phyloP scores from a whole-genome alignment of 169 alveolate species.

The Plasmodium cynomolgi region DNA sequence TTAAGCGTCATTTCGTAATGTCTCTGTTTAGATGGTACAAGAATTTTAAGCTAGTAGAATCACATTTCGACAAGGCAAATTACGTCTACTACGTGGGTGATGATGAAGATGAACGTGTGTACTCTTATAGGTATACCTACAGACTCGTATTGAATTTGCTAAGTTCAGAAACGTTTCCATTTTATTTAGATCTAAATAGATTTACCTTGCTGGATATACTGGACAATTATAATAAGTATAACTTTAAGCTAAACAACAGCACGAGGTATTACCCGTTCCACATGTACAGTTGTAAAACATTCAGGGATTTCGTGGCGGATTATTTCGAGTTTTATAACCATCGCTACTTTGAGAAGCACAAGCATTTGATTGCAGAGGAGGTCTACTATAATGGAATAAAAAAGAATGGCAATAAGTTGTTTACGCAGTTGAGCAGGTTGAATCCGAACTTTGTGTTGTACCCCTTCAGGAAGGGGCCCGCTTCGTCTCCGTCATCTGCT shows the following conservation, averaged over 20 bases:
- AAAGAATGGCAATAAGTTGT: background rate
- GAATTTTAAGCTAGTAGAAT: conserved; percentile 22
- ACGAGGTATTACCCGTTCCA: conserved; percentile 47
- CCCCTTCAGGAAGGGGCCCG: background rate
- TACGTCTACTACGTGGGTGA: conserved; percentile 41
- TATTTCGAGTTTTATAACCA: conserved; percentile 44
- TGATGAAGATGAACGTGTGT: conserved; percentile 46
- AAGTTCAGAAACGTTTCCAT: conserved; percentile 50
- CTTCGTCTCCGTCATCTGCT: background rate
- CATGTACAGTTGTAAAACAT: conserved; percentile 11
- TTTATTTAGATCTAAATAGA: conserved; percentile 54
- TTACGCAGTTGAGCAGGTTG: conserved; percentile 6
- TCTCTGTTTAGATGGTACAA: conserved; percentile 70
- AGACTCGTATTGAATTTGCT: conserved; percentile 21
- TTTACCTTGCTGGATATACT: conserved; percentile 29
- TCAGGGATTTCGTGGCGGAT: conserved; percentile 5
- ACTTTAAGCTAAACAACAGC: conserved; percentile 33
- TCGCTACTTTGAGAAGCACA: conserved; percentile 36
- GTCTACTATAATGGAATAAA: conserved; percentile 24
- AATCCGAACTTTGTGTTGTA: conserved; percentile 45
- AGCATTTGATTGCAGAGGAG: conserved; percentile 10
- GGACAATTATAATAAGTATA: conserved; percentile 42
- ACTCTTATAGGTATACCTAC: conserved; percentile 55
- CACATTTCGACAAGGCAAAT: conserved; percentile 14
- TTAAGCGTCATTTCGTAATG: conserved; percentile 54